These are phyloP conservation scores for Venturia asperata DNA, from an alignment of 2,329 filamentous ascomycete genomes.

Conservation along the genomic window DNA sequence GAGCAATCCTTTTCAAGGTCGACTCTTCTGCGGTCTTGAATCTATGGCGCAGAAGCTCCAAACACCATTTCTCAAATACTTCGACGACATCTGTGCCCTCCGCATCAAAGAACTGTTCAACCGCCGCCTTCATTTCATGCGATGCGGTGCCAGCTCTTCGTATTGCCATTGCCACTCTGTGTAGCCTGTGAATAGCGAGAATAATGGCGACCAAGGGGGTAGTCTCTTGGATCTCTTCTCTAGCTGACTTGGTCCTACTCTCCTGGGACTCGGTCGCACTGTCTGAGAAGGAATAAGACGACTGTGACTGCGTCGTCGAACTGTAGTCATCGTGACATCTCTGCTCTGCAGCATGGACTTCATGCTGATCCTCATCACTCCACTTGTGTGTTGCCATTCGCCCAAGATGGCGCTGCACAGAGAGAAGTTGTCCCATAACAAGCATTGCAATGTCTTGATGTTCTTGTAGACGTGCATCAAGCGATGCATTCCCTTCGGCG, in stretches of 20 bases:
- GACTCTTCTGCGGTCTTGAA: constrained; percentile 15
- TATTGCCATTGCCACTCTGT: constrained; percentile 20
- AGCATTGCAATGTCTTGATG: constrained; percentile 13
- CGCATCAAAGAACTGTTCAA: constrained; percentile 17
- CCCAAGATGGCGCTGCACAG: constrained; percentile 16
- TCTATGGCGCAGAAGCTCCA: constrained; percentile 4
- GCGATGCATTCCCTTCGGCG: constrained; percentile 22
- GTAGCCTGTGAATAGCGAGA: constrained; percentile 19
- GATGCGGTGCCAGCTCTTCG: constrained; percentile 17
- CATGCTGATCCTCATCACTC: neutral
- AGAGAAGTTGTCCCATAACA: constrained; percentile 11
- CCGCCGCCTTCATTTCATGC: constrained; percentile 20
- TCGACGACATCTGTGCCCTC: constrained; percentile 20
- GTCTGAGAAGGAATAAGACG: constrained; percentile 6
- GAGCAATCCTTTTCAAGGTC: constrained; percentile 17
- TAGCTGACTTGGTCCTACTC: neutral
- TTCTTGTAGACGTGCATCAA: constrained; percentile 22
- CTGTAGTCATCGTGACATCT: constrained; percentile 4
- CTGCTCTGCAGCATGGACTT: neutral
- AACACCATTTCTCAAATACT: constrained; percentile 15
- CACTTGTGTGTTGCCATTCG: constrained; percentile 19
- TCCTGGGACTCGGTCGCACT: constrained; percentile 1
- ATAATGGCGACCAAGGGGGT: constrained; percentile 12
- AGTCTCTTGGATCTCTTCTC: constrained; percentile 10
- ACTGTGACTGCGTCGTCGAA: constrained; percentile 4